Evolutionary conservation across 2,329 filamentous ascomycete species (phyloP), one percentile per base, ranked within the genome.

Genomic region (Diplocarpon rosae): DNA sequence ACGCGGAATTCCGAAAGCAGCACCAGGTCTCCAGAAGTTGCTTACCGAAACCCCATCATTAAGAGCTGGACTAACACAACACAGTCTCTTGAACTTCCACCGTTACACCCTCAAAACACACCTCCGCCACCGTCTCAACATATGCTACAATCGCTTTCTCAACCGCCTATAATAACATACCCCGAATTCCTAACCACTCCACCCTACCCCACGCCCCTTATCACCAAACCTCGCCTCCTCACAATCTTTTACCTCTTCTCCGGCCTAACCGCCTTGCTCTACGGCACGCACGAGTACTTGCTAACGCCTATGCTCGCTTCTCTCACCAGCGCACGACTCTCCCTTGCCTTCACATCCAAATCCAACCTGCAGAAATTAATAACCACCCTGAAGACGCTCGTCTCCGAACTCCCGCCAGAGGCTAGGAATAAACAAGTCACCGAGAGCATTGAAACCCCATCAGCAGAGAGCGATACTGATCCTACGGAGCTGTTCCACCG

Each of bases 401-500:
- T 83, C 3, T 84, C 80, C 24, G 72, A 74, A 37, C 67, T 84
- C 1, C 80, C 82, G 5, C 51, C 60, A 10, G 57, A 45, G 52
- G 35, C 43, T 9, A 37, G 8, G 15, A 24, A 39, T 11, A 49
- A 50, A 42, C 41, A 36, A 36, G 66, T 47, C 55, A 12, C n/a
- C 4, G 27, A 57, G 28, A 45, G 56, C 1, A 56, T 57, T 7
- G 59, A 62, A 27, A 59, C 60, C 11, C 66, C 68, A 2, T 52
- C 51, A 9, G 52, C 52, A 10, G 63, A 62, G n/a, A 72, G 67
- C 56, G 72, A 70, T 20, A 73, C 75, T 49, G 78, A 82, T 55
- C 85, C 85, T 1, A 79, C 81, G 1, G 85, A 90, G 62, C 74
- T 89, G 50, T 92, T 86, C 64, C 84, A 89, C 62, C 77, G 84